A percentile compares a stretch with the other conserved stretches of the same genome.
These are phyloP conservation scores for Amphibolis antarctica DNA, from an alignment of 106 monocot species.

Conservation along the genomic window DNA sequence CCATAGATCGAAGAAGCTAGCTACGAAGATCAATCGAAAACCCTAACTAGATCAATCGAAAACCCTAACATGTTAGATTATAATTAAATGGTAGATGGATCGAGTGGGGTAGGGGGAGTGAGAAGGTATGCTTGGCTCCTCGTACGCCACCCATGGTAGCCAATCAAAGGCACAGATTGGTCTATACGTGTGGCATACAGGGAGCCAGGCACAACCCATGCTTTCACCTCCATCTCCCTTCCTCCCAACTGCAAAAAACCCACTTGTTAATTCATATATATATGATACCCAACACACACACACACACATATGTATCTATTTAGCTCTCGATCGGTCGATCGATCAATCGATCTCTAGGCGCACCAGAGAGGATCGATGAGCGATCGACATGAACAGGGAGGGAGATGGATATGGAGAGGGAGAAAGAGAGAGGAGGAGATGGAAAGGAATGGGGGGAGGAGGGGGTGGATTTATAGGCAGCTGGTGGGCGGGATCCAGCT, in stretches of 20 bases:
- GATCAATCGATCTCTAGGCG: neutral
- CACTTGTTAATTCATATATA: neutral
- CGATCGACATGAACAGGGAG: neutral
- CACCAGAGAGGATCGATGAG: neutral
- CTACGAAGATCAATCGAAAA: too few species aligned
- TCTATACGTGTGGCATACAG: constrained; percentile 64
- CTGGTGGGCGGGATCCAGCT: neutral
- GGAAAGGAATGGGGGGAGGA: neutral
- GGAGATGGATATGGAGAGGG: neutral
- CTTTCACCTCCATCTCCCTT: constrained; percentile 17
- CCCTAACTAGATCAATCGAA: too few species aligned
- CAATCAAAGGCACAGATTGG: constrained; percentile 26
- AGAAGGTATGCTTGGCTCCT: constrained; percentile 67
- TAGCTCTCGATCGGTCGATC: too few species aligned
- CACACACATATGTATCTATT: too few species aligned
- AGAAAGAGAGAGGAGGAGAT: neutral
- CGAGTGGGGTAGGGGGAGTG: constrained; percentile 1
- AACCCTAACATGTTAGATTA: too few species aligned
- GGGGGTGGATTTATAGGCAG: neutral
- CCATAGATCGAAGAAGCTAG: too few species aligned
- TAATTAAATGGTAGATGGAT: neutral
- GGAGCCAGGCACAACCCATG: constrained; percentile 69
- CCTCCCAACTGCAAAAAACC: neutral
- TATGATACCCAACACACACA: too few species aligned
- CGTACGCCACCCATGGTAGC: constrained; percentile 64